A percentile compares a stretch with the other conserved stretches of the same genome.
Evolutionary conservation across 2,329 filamentous ascomycete genomes (phyloP).

Genomic region (Apiospora sp.): DNA sequence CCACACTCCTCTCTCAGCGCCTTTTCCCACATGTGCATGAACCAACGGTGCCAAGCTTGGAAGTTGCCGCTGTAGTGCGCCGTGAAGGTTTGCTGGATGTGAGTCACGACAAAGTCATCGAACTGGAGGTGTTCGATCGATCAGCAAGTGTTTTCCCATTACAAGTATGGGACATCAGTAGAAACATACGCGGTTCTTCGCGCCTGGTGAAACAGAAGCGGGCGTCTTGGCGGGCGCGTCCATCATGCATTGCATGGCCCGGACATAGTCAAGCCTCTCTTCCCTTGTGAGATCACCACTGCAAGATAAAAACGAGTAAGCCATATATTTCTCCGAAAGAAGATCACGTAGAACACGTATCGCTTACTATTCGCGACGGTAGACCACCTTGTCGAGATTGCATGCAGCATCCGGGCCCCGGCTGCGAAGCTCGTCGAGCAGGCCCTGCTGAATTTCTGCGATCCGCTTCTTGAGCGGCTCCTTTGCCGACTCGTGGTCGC

Average conservation of each 20-base stretch:
- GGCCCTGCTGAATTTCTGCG: not conserved
- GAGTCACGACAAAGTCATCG: conserved; percentile 20
- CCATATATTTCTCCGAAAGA: not conserved
- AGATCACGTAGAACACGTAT: not conserved
- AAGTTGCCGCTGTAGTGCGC: conserved; percentile 22
- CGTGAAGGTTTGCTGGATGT: conserved; percentile 22
- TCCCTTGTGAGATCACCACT: conserved; percentile 24
- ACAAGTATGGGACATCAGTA: too few relatives aligned
- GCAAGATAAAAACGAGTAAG: not conserved
- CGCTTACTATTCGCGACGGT: conserved; percentile 11
- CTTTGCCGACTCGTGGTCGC: conserved; percentile 5
- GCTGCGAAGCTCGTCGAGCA: not conserved
- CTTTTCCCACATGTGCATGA: conserved; percentile 31
- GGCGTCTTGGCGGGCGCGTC: conserved; percentile 19
- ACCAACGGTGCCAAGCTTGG: conserved; percentile 27
- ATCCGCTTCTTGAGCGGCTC: conserved; percentile 2
- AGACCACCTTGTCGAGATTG: conserved; percentile 3
- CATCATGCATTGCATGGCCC: conserved; percentile 24
- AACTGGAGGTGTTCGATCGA: not conserved
- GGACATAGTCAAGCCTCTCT: conserved; percentile 29
- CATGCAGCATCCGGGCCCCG: not conserved
- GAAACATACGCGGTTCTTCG: not conserved
- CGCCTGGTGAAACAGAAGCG: conserved; percentile 23
- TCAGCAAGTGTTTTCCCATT: not conserved
- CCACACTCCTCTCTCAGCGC: conserved; percentile 29